Conservation (phyloP, 805 yeast species). For the Clavispora carvajalis region DNA sequence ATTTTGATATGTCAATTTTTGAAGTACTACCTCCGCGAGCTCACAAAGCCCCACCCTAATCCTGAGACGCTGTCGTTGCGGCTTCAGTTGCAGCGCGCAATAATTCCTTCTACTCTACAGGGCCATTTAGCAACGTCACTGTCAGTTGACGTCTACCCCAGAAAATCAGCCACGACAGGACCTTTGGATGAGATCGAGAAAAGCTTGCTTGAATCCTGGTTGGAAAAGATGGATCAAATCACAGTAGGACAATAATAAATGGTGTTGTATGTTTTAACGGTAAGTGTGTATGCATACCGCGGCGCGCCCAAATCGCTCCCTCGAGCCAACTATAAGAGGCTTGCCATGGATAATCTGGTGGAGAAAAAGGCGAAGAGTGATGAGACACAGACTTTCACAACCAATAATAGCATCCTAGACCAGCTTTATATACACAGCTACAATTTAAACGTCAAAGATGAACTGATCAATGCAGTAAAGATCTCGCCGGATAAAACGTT, state of each 20-base stretch:
- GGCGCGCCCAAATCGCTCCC: neutral
- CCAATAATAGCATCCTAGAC: neutral
- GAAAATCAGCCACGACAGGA: conserved; percentile 1
- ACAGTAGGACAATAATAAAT: neutral
- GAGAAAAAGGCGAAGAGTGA: conserved; percentile 3
- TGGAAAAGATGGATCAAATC: conserved; percentile 26
- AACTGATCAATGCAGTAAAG: conserved; percentile 41
- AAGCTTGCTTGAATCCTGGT: conserved; percentile 38
- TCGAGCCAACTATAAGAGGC: neutral
- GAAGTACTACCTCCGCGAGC: conserved; percentile 35
- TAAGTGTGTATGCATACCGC: neutral
- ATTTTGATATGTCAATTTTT: conserved; percentile 34
- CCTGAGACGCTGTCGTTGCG: conserved; percentile 6
- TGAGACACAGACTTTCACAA: neutral
- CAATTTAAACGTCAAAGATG: conserved; percentile 4
- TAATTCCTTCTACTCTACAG: conserved; percentile 29
- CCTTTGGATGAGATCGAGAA: conserved; percentile 35
- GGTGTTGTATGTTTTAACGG: neutral
- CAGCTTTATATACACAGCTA: conserved; percentile 12
- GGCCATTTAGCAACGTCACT: neutral
- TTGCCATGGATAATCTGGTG: conserved; percentile 4
- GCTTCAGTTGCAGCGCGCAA: conserved; percentile 24
- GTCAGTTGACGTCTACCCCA: neutral
- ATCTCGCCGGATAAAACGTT: conserved; percentile 56
- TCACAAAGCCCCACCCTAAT: conserved; percentile 16